Evolutionary conservation across 306 rosid species (phyloP).

Genomic region (Quillaja saponaria): DNA sequence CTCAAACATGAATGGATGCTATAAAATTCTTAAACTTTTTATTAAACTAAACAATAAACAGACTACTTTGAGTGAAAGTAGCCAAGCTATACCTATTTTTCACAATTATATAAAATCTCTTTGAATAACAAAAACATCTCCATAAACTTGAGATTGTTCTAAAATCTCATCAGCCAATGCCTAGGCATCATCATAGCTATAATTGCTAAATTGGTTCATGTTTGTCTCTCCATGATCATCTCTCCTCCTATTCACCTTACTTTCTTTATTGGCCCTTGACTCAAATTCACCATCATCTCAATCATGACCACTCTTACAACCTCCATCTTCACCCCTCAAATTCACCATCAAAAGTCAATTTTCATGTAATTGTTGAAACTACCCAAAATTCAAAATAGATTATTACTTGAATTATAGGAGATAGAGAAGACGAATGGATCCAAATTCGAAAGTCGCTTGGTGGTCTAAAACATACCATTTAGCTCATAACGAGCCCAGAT

Average conservation of each 20-base stretch:
- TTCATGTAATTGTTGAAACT: not conserved
- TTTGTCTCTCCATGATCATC: slow-evolving; percentile 51
- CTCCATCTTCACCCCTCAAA: slow-evolving; percentile 41
- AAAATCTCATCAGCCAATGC: slow-evolving; percentile 91
- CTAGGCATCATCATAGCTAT: slow-evolving; percentile 76
- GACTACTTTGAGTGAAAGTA: not conserved
- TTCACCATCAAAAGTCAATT: slow-evolving; percentile 35
- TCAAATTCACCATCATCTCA: slow-evolving; percentile 47
- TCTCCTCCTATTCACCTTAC: slow-evolving; percentile 60
- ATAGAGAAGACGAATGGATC: too few relatives aligned
- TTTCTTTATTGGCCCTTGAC: slow-evolving; percentile 80
- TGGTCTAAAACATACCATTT: too few relatives aligned
- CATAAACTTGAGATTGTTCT: slow-evolving; percentile 56
- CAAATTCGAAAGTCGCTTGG: too few relatives aligned
- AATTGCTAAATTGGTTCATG: slow-evolving; percentile 52
- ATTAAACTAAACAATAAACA: too few relatives aligned
- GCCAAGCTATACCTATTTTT: slow-evolving; percentile 51
- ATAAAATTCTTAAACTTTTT: too few relatives aligned
- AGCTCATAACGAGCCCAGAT: too few relatives aligned
- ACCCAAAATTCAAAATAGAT: too few relatives aligned
- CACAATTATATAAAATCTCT: slow-evolving; percentile 43
- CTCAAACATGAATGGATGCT: too few relatives aligned
- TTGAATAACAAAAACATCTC: slow-evolving; percentile 78
- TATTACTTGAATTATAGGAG: too few relatives aligned
- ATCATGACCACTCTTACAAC: slow-evolving; percentile 42